Conservation (phyloP, 2,329 filamentous ascomycete genomes). For the Xylaria multiplex region DNA sequence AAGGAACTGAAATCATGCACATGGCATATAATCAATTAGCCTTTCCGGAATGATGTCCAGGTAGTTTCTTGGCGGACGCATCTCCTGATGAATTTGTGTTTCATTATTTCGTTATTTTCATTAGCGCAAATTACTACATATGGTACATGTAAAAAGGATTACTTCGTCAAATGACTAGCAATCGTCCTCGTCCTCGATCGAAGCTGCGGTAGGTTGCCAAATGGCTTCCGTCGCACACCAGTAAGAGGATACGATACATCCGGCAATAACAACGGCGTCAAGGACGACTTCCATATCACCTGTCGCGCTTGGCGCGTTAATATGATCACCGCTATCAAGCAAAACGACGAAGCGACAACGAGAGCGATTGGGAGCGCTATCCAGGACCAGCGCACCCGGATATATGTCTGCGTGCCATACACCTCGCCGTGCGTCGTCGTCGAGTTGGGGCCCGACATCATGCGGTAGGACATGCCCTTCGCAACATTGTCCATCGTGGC, state of each 20-base stretch:
- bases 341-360: slow-evolving; percentile 16
- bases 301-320: slow-evolving; percentile 15
- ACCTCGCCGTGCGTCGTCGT: slow-evolving; percentile 17
- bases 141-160: not conserved
- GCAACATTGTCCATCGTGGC: slow-evolving; percentile 27
- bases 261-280: slow-evolving; percentile 27
- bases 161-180: slow-evolving; percentile 17
- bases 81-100: no score
- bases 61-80: no score
- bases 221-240: not conserved
- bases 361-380: slow-evolving; percentile 18
- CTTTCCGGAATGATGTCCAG: no score
- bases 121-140: not conserved
- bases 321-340: slow-evolving; percentile 14
- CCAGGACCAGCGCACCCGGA: slow-evolving; percentile 24
- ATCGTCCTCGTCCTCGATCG: slow-evolving; percentile 18
- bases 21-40: no score
- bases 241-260: slow-evolving; percentile 23
- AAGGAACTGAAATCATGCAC: no score
- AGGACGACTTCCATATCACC: slow-evolving; percentile 27
- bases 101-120: slow-evolving; percentile 3
- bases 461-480: slow-evolving; percentile 30
- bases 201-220: not conserved
- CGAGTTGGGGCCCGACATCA: slow-evolving; percentile 32
- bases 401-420: slow-evolving; percentile 21